Base-by-base conservation (phyloP, 2,329 filamentous ascomycete genomes). In the Ophioceras dolichostomum region DNA sequence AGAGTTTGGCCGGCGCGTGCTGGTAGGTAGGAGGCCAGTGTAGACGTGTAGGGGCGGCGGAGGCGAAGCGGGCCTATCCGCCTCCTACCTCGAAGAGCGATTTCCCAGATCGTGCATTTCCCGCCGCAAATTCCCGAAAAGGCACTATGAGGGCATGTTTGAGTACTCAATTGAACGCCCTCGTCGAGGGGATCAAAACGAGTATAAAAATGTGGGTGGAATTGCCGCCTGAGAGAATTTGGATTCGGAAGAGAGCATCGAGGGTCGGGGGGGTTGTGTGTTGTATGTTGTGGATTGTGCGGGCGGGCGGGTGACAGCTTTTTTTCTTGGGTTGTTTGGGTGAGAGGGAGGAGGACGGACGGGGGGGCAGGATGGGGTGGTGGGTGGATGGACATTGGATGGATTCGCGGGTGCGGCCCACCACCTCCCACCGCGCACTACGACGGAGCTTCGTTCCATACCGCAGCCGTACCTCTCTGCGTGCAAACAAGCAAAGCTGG, bases 121-220 rank as follows among this genome's bases (percentile, higher is more conserved):
- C n/a, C n/a, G n/a, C n/a, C n/a, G n/a, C n/a, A n/a, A n/a, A n/a
- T n/a, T n/a, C n/a, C n/a, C n/a, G 38, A 43, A 32, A 10, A 13
- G 1, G 32, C 28, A 40, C 38, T 17, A 26, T n/a, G 46, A 50
- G 47, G 29, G 37, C 29, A 33, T 47, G 41, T 38, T 60, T 52
- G 40, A 45, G 52, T 52, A 53, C 55, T 60, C 51, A 36, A 47
- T 52, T 32, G 59, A 62, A 57, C 60, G 62, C 57, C 44, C 59
- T 43, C 39, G 31, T 36, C 39, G 34, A 30, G 57, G 56, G 61
- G 76, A 75, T 60, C 62, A 64, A 50, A 78, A 77, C 50, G 68
- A 83, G 77, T 73, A 73, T 67, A 77, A 76, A 65, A 70, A 82
- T 58, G 64, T 59, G 52, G 58, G 57, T 54, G 48, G 60, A 61